Percentiles rank a stretch among this genome's conserved stretches.
Evolutionary conservation across 2,329 filamentous ascomycete genomes (phyloP).

Genomic region (Pyrenophora teres): DNA sequence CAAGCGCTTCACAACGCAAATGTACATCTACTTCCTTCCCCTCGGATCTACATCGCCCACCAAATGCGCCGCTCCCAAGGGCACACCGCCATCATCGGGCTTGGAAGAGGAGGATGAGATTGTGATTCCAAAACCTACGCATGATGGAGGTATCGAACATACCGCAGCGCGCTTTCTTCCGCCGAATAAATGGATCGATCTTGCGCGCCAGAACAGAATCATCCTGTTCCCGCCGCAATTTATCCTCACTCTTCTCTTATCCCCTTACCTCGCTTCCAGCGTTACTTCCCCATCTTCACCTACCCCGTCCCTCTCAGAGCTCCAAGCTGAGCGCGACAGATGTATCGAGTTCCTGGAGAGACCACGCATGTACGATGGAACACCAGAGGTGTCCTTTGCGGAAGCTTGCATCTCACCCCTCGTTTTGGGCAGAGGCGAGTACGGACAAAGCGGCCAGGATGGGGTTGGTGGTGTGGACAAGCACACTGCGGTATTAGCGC

Average conservation of each 20-base stretch:
- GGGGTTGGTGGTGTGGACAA: conserved; percentile 49
- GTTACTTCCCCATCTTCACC: conserved; percentile 29
- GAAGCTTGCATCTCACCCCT: conserved; percentile 51
- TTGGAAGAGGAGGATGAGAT: conserved; percentile 52
- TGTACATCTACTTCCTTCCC: conserved; percentile 93
- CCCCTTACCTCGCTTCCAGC: conserved; percentile 56
- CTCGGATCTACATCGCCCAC: conserved; percentile 47
- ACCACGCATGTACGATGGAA: conserved; percentile 46
- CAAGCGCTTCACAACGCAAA: conserved; percentile 89
- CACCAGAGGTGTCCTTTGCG: conserved; percentile 47
- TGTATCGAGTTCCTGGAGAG: conserved; percentile 59
- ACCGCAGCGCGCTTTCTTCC: conserved; percentile 80
- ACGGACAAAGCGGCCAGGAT: conserved; percentile 38
- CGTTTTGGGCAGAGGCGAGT: conserved; percentile 47
- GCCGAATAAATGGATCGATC: conserved; percentile 69
- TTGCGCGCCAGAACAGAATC: conserved; percentile 67
- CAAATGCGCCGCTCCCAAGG: conserved; percentile 36
- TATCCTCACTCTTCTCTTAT: conserved; percentile 68
- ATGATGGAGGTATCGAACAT: conserved; percentile 71
- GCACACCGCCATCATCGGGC: conserved; percentile 38
- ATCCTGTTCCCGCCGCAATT: conserved; percentile 91
- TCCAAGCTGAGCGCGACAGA: conserved; percentile 46
- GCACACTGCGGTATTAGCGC: conserved; percentile 56
- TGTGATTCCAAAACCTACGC: conserved; percentile 69
- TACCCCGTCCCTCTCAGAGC: conserved; percentile 38